Evolutionary conservation across 2,329 filamentous ascomycete genomes (phyloP).

Genomic region (Alternaria brassicae): DNA sequence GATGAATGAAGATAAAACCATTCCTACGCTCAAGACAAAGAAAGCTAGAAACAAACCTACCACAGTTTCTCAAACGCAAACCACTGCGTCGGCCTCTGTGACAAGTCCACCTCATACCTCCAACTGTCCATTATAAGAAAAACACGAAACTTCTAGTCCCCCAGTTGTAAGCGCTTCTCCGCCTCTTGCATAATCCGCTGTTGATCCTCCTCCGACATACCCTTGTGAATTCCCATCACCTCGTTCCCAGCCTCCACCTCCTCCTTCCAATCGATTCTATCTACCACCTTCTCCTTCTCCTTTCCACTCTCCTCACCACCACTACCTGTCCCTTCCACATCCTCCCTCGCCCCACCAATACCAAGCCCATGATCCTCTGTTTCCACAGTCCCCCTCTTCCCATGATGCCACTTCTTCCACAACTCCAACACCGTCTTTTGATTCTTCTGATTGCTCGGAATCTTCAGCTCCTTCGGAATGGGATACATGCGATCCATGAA

Average conservation of each 20-base stretch:
- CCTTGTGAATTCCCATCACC: too few relatives aligned
- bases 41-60: neutral
- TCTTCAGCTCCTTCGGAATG: slow-evolving; percentile 22
- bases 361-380: neutral
- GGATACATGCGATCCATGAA: slow-evolving; percentile 12
- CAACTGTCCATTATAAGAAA: neutral
- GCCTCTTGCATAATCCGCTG: neutral
- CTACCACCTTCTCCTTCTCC: neutral
- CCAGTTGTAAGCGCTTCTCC: neutral
- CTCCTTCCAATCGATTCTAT: neutral
- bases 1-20: too few relatives aligned
- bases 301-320: too few relatives aligned
- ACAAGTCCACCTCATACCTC: neutral
- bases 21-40: fast-evolving
- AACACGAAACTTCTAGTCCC: neutral
- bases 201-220: neutral
- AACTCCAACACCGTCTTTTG: slow-evolving; percentile 10
- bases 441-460: neutral
- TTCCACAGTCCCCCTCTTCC: slow-evolving; percentile 15
- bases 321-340: too few relatives aligned
- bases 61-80: neutral
- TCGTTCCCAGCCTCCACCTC: too few relatives aligned
- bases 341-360: neutral
- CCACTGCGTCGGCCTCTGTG: too few relatives aligned
- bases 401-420: slow-evolving; percentile 33